Conservation (phyloP, 306 rosid genomes). For the Dalbergia cultrata region DNA sequence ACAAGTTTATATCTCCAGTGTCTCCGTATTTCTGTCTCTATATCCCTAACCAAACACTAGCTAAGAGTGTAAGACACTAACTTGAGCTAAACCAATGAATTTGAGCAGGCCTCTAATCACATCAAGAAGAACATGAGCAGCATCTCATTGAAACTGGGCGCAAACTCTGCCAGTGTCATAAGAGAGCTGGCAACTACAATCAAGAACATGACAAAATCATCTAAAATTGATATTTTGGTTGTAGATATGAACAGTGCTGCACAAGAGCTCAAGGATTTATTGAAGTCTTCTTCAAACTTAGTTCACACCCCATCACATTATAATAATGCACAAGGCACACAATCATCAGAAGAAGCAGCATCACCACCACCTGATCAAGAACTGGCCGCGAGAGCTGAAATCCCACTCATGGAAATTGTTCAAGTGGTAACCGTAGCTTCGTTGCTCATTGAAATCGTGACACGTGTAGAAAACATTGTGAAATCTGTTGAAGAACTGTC, state of each 20-base stretch:
- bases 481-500: conserved; percentile 66
- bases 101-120: conserved; percentile 58
- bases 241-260: conserved; percentile 68
- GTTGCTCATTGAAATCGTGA: conserved; percentile 63
- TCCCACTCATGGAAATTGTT: conserved; percentile 62
- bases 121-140: conserved; percentile 59
- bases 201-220: conserved; percentile 74
- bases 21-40: too few species aligned
- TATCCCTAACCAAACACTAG: too few species aligned
- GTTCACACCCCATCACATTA: background rate
- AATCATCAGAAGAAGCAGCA: background rate
- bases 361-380: background rate
- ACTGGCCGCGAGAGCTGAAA: conserved; percentile 14
- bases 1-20: too few species aligned
- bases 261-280: conserved; percentile 58
- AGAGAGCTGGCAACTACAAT: conserved; percentile 63
- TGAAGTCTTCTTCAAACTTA: conserved; percentile 59
- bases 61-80: background rate
- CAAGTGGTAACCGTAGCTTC: conserved; percentile 72
- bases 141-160: conserved; percentile 57
- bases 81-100: background rate
- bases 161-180: conserved; percentile 56
- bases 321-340: background rate
- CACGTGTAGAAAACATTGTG: conserved; percentile 69
- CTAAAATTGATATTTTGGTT: conserved; percentile 51